Base-by-base conservation (phyloP, 2,329 filamentous ascomycete genomes). In the Diaporthe sp. region DNA sequence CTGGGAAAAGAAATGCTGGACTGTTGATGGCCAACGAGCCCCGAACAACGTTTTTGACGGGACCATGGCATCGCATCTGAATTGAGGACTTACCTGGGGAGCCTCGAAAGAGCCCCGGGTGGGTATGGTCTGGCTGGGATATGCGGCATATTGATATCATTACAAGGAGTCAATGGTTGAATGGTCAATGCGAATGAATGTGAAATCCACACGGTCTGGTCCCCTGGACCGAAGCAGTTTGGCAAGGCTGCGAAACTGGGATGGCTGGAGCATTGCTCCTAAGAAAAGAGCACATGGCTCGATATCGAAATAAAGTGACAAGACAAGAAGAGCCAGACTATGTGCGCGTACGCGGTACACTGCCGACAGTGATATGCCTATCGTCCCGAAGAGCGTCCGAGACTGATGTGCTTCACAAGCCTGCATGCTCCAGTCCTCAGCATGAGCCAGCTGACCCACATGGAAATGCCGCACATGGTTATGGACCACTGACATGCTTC, bases 71-170 rank as follows among this genome's bases (percentile, higher is more conserved):
- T 71, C 66, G 40, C 55, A 72, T 69, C 61, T 71, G 61, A 64
- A 47, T 12, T 33, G 28, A 57, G 54, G 61, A 54, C 68, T 57
- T 57, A 57, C 67, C 42, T 71, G 60, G 68, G 54, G 54, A 61
- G 19, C 35, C 50, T 64, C 30, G 30, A 33, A 70, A 60, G 68
- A 61, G 61, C 61, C 61, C 45, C 64, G 17, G 42, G n/a, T n/a
- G 52, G 45, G 57, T 55, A 54, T 45, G 35, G 57, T 72, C 70
- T 22, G 70, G 70, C 58, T 47, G 67, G 42, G 68, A 55, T 57
- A 52, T 74, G 60, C 60, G 74, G 72, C 74, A 76, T 76, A 67
- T 71, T 76, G 52, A 69, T 74, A 74, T 76, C 74, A 72, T 68
- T 55, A 74, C 66, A 70, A 57, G 70, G 74, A 74, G 74, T 74